phyloP scores from a whole-genome alignment of 306 rosid genomes.

The Citrullus colocynthis region DNA sequence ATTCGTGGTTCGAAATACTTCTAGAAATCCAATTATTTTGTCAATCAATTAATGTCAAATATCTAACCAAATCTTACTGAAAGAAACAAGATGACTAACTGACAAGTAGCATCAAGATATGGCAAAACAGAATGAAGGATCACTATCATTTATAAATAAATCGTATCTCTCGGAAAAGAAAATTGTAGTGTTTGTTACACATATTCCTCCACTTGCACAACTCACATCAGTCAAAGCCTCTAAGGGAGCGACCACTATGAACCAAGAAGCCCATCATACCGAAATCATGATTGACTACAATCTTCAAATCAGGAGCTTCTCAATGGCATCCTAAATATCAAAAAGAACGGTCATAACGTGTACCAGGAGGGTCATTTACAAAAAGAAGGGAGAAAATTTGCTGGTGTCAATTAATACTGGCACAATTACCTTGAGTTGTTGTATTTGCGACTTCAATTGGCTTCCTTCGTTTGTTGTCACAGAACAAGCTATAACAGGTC shows the following conservation, averaged over 20 bases:
- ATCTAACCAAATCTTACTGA: neutral
- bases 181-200: conserved; percentile 14
- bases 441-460: conserved; percentile 78
- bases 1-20: neutral
- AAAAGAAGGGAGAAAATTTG: neutral
- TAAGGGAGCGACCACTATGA: conserved; percentile 28
- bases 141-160: neutral
- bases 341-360: conserved; percentile 2
- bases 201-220: conserved; percentile 6
- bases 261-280: conserved; percentile 77
- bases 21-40: neutral
- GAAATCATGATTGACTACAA: neutral
- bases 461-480: conserved; percentile 90
- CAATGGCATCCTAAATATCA: conserved; percentile 69
- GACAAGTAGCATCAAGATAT: neutral
- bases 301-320: conserved; percentile 70
- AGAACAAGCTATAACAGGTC: conserved; percentile 84
- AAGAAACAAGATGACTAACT: neutral
- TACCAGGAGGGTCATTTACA: neutral
- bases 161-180: neutral
- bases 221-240: conserved; percentile 73
- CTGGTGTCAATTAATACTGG: neutral
- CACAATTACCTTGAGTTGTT: conserved; percentile 55
- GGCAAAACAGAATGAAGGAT: neutral
- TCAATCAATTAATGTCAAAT: neutral